phyloP scores from a whole-genome alignment of 805 yeast genomes.

The Hanseniaspora thailandica region DNA sequence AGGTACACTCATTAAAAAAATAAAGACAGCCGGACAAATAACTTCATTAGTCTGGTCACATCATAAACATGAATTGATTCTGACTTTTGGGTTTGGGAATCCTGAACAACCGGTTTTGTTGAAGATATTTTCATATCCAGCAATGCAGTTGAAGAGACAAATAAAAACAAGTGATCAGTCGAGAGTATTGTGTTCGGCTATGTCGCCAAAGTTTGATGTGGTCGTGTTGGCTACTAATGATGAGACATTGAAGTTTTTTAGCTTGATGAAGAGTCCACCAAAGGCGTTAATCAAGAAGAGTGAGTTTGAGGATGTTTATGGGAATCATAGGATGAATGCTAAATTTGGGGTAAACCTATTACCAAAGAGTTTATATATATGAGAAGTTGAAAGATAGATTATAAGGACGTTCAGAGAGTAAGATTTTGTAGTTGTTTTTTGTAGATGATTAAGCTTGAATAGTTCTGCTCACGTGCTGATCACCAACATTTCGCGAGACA shows the following conservation, averaged over 20 bases:
- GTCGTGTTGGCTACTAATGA: constrained; percentile 71
- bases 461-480: too few species aligned
- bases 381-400: too few species aligned
- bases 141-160: constrained; percentile 37
- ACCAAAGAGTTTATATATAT: background rate
- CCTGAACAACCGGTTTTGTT: constrained; percentile 40
- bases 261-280: constrained; percentile 34
- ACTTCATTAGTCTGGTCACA: constrained; percentile 72
- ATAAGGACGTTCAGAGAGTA: too few species aligned
- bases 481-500: too few species aligned
- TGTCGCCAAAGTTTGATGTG: constrained; percentile 51
- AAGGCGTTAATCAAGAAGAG: background rate
- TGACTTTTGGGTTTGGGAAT: constrained; percentile 73
- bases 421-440: too few species aligned
- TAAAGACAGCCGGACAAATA: constrained; percentile 57
- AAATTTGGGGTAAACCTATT: background rate
- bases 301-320: background rate
- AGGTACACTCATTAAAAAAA: constrained; percentile 54
- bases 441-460: too few species aligned
- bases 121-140: constrained; percentile 57
- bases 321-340: background rate
- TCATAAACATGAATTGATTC: constrained; percentile 50
- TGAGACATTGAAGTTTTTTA: constrained; percentile 60
- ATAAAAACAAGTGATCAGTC: constrained; percentile 41
- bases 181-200: constrained; percentile 54